Evolutionary conservation across 768 basidiomycete species (phyloP).

Genomic region (Xerocomus spinulosus): DNA sequence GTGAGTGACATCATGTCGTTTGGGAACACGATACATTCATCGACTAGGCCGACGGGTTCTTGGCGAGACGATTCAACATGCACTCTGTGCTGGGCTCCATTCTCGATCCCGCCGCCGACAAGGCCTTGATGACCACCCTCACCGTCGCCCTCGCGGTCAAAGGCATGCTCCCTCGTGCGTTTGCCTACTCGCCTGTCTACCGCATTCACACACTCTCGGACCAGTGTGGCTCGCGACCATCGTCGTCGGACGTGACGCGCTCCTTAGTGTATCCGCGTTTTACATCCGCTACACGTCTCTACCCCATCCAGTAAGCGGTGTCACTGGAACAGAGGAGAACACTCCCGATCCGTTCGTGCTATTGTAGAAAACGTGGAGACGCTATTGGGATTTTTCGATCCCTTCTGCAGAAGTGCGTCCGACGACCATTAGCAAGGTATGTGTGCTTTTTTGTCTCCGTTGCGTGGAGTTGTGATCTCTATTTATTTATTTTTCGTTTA

Average conservation of each 20-base stretch:
- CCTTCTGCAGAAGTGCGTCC: slow-evolving; percentile 94
- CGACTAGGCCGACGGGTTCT: slow-evolving; percentile 83
- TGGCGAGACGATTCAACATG: slow-evolving; percentile 86
- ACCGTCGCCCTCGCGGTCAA: slow-evolving; percentile 82
- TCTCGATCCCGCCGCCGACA: slow-evolving; percentile 96
- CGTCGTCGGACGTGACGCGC: slow-evolving; percentile 85
- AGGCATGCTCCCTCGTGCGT: slow-evolving; percentile 76
- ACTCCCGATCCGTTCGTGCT: slow-evolving; percentile 3
- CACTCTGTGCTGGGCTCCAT: slow-evolving; percentile 91
- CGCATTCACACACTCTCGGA: neutral
- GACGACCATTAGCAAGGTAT: slow-evolving; percentile 88
- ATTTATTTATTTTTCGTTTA: neutral
- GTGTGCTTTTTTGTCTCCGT: neutral
- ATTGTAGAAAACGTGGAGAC: slow-evolving; percentile 76
- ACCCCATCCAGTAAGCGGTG: slow-evolving; percentile 62
- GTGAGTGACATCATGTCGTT: slow-evolving; percentile 44
- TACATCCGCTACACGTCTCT: slow-evolving; percentile 90
- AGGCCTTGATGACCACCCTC: slow-evolving; percentile 90
- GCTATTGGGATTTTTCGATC: slow-evolving; percentile 96
- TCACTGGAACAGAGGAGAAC: neutral
- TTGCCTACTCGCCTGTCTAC: neutral
- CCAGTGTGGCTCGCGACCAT: slow-evolving; percentile 80
- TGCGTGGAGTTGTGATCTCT: neutral
- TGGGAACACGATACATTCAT: neutral
- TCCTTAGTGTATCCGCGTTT: slow-evolving; percentile 84